A percentile compares a stretch with the other conserved stretches of the same genome.
These are phyloP conservation scores for Thelonectria discophora DNA, from an alignment of 2,329 filamentous ascomycete genomes.

Conservation along the genomic window DNA sequence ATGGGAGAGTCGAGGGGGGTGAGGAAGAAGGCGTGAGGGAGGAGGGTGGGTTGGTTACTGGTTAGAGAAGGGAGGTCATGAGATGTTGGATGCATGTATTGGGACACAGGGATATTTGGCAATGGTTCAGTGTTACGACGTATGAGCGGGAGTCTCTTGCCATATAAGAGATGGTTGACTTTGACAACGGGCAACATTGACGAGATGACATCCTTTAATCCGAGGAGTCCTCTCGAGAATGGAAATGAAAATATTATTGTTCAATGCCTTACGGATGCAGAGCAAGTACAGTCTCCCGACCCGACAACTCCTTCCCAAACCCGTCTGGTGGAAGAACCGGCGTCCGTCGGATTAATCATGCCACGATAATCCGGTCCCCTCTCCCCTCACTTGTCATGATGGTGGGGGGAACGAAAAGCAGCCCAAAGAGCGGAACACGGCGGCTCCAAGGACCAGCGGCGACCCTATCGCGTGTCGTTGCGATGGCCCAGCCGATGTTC, in stretches of 20 bases:
- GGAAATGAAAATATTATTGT: too few relatives aligned
- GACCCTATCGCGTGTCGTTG: conserved; percentile 34
- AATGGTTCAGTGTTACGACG: too few relatives aligned
- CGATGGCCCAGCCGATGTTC: conserved; percentile 25
- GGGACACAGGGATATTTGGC: not conserved
- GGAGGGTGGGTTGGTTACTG: conserved; percentile 1
- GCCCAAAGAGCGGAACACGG: not conserved
- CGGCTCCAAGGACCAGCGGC: conserved; percentile 27
- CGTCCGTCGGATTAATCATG: conserved; percentile 30
- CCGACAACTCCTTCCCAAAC: too few relatives aligned
- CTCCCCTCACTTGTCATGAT: conserved; percentile 13
- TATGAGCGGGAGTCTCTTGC: too few relatives aligned
- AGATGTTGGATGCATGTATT: not conserved
- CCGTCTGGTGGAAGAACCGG: conserved; percentile 39
- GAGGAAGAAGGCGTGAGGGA: conserved; percentile 39
- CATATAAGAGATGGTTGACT: too few relatives aligned
- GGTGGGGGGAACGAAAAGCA: conserved; percentile 20
- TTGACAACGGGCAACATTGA: conserved; percentile 22
- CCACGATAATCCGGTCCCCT: conserved; percentile 37
- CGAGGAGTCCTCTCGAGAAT: not conserved
- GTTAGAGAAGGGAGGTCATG: conserved; percentile 6
- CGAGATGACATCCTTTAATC: conserved; percentile 6
- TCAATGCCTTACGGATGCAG: too few relatives aligned
- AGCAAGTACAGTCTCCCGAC: too few relatives aligned
- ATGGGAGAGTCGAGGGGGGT: conserved; percentile 45